phyloP scores from a whole-genome alignment of 768 basidiomycete species.

The Calocera viscosa region DNA sequence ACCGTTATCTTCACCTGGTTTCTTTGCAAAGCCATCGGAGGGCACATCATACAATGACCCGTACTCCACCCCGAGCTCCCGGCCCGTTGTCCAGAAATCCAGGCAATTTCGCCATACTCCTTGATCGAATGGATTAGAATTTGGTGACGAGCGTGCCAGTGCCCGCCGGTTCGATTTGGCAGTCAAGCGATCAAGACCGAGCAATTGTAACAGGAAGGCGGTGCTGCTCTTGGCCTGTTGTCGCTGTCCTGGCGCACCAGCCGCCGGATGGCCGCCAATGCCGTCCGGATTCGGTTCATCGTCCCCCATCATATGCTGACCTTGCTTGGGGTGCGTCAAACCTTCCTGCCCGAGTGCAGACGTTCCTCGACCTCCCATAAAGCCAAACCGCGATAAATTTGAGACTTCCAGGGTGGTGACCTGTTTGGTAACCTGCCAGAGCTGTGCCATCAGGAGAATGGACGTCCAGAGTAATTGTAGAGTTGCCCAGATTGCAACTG shows the following conservation, averaged over 20 bases:
- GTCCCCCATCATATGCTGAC: constrained; percentile 5
- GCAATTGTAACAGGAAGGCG: constrained; percentile 74
- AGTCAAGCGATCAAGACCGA: constrained; percentile 90
- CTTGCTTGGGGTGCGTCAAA: not conserved
- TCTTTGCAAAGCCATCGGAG: constrained; percentile 52
- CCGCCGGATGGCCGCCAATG: not conserved
- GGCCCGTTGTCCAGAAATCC: constrained; percentile 88
- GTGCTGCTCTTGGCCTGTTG: constrained; percentile 27
- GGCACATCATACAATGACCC: constrained; percentile 83
- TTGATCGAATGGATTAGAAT: constrained; percentile 84
- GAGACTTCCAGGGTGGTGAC: constrained; percentile 94
- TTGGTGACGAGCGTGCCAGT: constrained; percentile 58
- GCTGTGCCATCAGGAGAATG: constrained; percentile 71
- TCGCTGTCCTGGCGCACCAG: not conserved
- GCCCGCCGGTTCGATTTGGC: constrained; percentile 44
- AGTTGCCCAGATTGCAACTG: constrained; percentile 72
- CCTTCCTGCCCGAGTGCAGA: constrained; percentile 17
- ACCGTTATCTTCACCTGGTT: constrained; percentile 52
- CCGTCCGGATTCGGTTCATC: not conserved
- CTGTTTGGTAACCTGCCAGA: constrained; percentile 85
- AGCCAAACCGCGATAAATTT: constrained; percentile 89
- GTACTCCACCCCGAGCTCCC: constrained; percentile 82
- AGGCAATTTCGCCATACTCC: constrained; percentile 67
- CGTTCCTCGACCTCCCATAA: constrained; percentile 73
- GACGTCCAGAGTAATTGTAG: constrained; percentile 93